Conservation (phyloP, 75 land plant species). For the Selaginella tamariscina region DNA sequence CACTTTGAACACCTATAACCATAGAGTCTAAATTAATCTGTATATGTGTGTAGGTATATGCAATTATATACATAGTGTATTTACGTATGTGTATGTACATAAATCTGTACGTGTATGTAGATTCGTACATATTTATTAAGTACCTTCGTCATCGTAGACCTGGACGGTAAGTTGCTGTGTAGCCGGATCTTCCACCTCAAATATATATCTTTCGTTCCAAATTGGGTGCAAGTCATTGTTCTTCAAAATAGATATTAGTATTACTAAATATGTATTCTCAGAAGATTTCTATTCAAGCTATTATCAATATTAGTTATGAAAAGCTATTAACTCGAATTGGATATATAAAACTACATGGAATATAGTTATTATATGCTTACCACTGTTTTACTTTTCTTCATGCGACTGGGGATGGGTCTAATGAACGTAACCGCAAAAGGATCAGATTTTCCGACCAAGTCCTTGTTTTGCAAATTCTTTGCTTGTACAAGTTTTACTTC, state of each 20-base stretch:
- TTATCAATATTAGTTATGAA: not conserved
- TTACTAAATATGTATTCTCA: no score
- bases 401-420: slow-evolving; percentile 49
- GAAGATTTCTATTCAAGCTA: not conserved
- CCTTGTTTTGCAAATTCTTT: slow-evolving; percentile 62
- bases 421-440: slow-evolving; percentile 70
- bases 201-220: slow-evolving; percentile 89
- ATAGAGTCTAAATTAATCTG: not conserved
- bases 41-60: not conserved
- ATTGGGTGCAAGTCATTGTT: slow-evolving; percentile 66
- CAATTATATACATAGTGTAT: no score
- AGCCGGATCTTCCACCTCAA: slow-evolving; percentile 17
- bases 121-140: slow-evolving; percentile 62
- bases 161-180: slow-evolving; percentile 7
- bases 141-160: slow-evolving; percentile 16
- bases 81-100: not conserved
- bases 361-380: no score
- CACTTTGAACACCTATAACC: not conserved
- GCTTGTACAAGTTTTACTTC: slow-evolving; percentile 92
- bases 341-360: slow-evolving; percentile 2
- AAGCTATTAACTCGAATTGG: not conserved
- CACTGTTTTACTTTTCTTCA: slow-evolving; percentile 79
- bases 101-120: slow-evolving; percentile 14
- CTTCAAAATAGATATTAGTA: slow-evolving; percentile 27
- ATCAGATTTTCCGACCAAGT: slow-evolving; percentile 79